Evolutionary conservation across 2,329 filamentous ascomycete genomes (phyloP), one percentile per base, ranked within the genome.

Genomic region (Fusarium temperatum): DNA sequence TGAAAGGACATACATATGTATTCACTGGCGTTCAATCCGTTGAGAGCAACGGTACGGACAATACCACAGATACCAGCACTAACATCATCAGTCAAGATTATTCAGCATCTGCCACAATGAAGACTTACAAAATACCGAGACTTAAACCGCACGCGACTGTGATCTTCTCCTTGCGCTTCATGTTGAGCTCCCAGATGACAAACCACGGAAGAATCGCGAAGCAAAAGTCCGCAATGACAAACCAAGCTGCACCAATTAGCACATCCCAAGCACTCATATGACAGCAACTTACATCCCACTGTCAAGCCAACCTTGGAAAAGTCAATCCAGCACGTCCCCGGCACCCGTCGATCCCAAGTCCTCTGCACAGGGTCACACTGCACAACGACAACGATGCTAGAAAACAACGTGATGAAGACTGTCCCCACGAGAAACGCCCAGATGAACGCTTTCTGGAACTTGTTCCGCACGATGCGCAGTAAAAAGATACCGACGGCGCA

Each of bases 141-240:
- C 70, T 70, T 1, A 73, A 8, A 4, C 66, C 66, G 8, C 66
- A 73, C 1, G 70, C 71, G 2, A 73, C 66, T 0, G 71, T 73
- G 2, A 73, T 70, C 17, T 73, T 73, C 24, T 73, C 70, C 10
- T 73, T 73, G 3, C 61, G 66, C 26, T 73, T 73, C 71, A 73
- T 73, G 24, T 73, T 73, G 7, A 73, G 48, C 14, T 73, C 61
- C 66, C 71, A 73, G 6, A 70, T 73, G 12, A 73, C 55, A 8
- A 73, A 73, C 70, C 70, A 73, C 4, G 61, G 70, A 3, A 73
- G 39, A 17, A 73, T 73, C 0, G 70, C 71, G 26, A 73, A 73
- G 3, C 35, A 55, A 18, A 73, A 73, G n/a, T 73, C 69, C 3
- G 61, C 69, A 12, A 73, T 58, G 0, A 73, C 66, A 4, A 73